Base-by-base conservation (phyloP, 2,329 filamentous ascomycete genomes). In the Nannizziopsis arthrosporioides region DNA sequence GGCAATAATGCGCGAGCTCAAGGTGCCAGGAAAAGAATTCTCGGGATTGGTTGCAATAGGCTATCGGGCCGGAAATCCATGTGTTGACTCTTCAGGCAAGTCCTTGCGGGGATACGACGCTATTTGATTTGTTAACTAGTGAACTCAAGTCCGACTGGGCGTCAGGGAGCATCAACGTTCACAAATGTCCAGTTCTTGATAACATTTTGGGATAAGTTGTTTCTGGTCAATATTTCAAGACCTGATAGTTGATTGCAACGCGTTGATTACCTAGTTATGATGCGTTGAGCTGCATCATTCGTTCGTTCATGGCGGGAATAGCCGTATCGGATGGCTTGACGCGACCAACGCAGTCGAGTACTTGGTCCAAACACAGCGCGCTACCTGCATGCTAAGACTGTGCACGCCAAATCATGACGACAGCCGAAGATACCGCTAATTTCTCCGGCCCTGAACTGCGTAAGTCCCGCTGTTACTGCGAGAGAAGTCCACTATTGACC, bases 361-460 rank as follows among this genome's bases (percentile, higher is more conserved):
- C 12, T 32, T n/a, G 8, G 14, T 19, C 2, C 42, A 19, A 18
- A 10, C 22, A 27, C 7, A 4, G 22, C 7, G 22, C 22, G 22
- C 7, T 27, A 27, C 11, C 6, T 44, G 11, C 42, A 44, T 44
- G 30, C 31, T 18, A n/a, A 44, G 19, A 12, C 14, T 11, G 36
- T 8, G 3, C 35, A 5, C 35, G 12, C n/a, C 36, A 40, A 11
- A 11, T 17, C 3, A 42, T 30, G 22, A 47, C 42, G 45, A 47
- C 38, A 17, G 37, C 49, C 30, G 55, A 57, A 47, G 63, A 65
- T 44, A 54, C 59, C 18, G 56, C 61, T n/a, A 59, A 60, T 42
- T 55, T 64, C 37, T 57, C 60, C 40, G 60, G 53, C 47, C 59
- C 57, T 27, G 58, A 61, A 18, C 52, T 57, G 44, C 53, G 64